These are phyloP conservation scores for Aspergillus eucalypticola DNA, from an alignment of 2,329 filamentous ascomycete species.

Conservation along the genomic window DNA sequence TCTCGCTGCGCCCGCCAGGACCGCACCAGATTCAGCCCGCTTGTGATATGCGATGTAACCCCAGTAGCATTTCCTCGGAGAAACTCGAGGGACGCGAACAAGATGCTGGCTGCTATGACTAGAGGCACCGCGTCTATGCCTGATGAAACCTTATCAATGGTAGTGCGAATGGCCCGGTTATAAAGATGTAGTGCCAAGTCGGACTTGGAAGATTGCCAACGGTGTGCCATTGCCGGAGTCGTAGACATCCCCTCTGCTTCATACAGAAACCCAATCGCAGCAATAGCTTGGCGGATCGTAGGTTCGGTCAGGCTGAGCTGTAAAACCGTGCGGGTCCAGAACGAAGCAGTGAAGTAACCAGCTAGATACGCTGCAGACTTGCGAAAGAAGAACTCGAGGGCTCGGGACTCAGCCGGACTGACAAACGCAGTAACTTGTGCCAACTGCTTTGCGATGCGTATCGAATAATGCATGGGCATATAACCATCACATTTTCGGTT, in stretches of 20 bases:
- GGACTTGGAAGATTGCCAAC: conserved; percentile 25
- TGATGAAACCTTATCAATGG: conserved; percentile 38
- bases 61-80: conserved; percentile 31
- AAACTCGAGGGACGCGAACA: conserved; percentile 66
- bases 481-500: conserved; percentile 21
- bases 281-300: conserved; percentile 64
- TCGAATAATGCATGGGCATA: not conserved
- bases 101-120: conserved; percentile 59
- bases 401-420: conserved; percentile 10
- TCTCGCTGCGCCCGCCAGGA: conserved; percentile 12
- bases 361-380: conserved; percentile 65
- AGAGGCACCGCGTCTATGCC: conserved; percentile 51
- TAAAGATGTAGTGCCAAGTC: conserved; percentile 16
- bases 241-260: conserved; percentile 47
- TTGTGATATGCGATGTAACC: conserved; percentile 20
- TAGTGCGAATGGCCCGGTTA: conserved; percentile 15
- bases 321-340: conserved; percentile 65
- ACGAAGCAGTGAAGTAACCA: conserved; percentile 66
- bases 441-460: not conserved
- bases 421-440: conserved; percentile 7
- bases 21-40: conserved; percentile 20
- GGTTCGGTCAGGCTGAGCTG: conserved; percentile 64
- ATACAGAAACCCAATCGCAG: conserved; percentile 67
- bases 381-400: conserved; percentile 47
- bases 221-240: conserved; percentile 36